Percentiles rank a stretch among this genome's conserved stretches.
These are phyloP conservation scores for Astraeus odoratus DNA, from an alignment of 768 basidiomycete species.

Conservation along the genomic window DNA sequence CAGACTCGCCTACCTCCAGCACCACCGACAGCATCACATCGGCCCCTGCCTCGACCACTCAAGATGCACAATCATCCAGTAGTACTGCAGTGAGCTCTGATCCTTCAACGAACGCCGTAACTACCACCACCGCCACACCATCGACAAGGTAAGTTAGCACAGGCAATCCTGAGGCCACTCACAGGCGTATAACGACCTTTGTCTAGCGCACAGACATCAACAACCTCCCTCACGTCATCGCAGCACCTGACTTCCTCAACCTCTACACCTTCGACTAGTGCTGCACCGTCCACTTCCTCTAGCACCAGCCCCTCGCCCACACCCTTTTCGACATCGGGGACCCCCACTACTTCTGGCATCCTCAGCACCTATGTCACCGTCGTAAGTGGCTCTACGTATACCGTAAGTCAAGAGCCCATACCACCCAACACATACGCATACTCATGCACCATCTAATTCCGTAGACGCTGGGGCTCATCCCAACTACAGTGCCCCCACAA, in stretches of 20 bases:
- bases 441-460: no score
- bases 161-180: neutral
- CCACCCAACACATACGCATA: neutral
- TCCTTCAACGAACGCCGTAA: neutral
- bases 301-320: constrained; percentile 1
- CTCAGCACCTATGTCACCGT: constrained; percentile 15
- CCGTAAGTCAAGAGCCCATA: constrained; percentile 15
- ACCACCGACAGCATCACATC: neutral
- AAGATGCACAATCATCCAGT: neutral
- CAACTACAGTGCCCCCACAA: constrained; percentile 13
- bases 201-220: constrained; percentile 3
- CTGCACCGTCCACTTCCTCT: constrained; percentile 6
- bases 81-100: neutral
- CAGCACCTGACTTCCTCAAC: neutral
- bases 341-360: constrained; percentile 2
- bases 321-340: constrained; percentile 1
- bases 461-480: constrained; percentile 11
- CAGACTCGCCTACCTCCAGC: neutral
- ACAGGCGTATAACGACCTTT: neutral
- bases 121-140: constrained; percentile 5
- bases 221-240: neutral
- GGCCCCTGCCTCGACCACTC: neutral
- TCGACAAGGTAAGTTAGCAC: constrained; percentile 10
- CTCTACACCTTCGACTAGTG: neutral
- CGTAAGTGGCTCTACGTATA: constrained; percentile 8